phyloP scores from a whole-genome alignment of 2,329 filamentous ascomycete genomes.

The Fusarium burgessii region DNA sequence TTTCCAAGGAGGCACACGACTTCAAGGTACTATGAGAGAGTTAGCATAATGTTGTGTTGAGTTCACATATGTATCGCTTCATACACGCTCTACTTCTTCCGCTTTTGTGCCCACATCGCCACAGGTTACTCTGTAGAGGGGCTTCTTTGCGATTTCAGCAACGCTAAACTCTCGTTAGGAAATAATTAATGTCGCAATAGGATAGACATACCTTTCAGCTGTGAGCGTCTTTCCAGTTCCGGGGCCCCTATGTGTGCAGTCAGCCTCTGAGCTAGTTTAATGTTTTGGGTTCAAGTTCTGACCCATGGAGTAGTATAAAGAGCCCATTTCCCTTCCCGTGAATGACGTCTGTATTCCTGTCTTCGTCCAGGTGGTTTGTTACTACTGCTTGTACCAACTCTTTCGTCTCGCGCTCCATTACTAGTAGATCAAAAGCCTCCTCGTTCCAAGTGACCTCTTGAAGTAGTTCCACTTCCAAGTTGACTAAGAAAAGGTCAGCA shows the following conservation, averaged over 20 bases:
- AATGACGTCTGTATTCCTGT: neutral
- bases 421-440: neutral
- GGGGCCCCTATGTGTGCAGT: neutral
- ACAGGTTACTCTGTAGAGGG: neutral
- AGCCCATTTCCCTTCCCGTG: neutral
- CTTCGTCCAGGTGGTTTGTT: neutral
- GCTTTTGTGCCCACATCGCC: slow-evolving; percentile 1
- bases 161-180: neutral
- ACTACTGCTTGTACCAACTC: neutral
- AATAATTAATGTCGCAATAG: fast-evolving
- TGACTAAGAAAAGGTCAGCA: neutral
- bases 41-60: fast-evolving
- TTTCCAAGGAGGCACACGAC: neutral
- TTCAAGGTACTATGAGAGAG: fast-evolving
- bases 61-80: fast-evolving
- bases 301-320: slow-evolving; percentile 2
- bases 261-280: neutral
- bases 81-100: neutral
- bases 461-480: neutral
- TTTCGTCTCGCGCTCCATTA: neutral
- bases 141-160: neutral
- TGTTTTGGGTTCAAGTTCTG: neutral
- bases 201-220: neutral
- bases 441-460: neutral
- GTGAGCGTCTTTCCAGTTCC: neutral